These are phyloP conservation scores for Aspergillus brasiliensis DNA, from an alignment of 2,329 filamentous ascomycete species.

Conservation along the genomic window DNA sequence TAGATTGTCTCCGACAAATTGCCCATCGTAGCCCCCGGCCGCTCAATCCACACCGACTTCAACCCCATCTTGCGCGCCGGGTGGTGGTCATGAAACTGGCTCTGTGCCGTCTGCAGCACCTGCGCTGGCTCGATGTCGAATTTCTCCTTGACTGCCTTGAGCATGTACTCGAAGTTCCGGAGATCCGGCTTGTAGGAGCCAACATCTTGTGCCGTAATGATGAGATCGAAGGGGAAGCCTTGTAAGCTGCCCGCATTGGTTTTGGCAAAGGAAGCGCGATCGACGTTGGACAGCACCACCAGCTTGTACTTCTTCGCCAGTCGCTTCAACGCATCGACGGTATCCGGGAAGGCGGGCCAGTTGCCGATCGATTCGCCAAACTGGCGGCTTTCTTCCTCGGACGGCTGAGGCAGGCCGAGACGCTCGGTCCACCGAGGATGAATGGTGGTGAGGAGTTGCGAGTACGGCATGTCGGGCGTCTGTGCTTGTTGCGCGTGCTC, in stretches of 20 bases:
- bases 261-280: slow-evolving; percentile 52
- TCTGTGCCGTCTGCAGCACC: slow-evolving; percentile 70
- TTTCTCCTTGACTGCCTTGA: slow-evolving; percentile 55
- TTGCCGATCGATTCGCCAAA: slow-evolving; percentile 54
- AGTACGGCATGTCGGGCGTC: slow-evolving; percentile 62
- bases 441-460: slow-evolving; percentile 57
- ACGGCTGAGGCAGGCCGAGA: slow-evolving; percentile 30
- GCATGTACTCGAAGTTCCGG: slow-evolving; percentile 67
- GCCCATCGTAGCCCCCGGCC: slow-evolving; percentile 44
- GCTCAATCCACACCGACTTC: slow-evolving; percentile 65
- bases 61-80: slow-evolving; percentile 64
- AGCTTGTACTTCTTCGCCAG: slow-evolving; percentile 57
- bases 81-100: slow-evolving; percentile 67
- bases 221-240: slow-evolving; percentile 59
- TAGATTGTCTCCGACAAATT: slow-evolving; percentile 46
- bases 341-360: slow-evolving; percentile 62
- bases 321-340: slow-evolving; percentile 53
- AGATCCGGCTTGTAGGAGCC: slow-evolving; percentile 70
- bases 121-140: slow-evolving; percentile 60
- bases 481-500: slow-evolving; percentile 53
- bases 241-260: slow-evolving; percentile 54
- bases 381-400: slow-evolving; percentile 39
- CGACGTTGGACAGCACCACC: slow-evolving; percentile 61
- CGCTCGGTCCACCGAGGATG: slow-evolving; percentile 26
- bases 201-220: slow-evolving; percentile 71